Percentiles rank a stretch among this genome's conserved stretches.
phyloP scores from a whole-genome alignment of 1,284 basidiomycete genomes.

The Porphyrellus sp. region DNA sequence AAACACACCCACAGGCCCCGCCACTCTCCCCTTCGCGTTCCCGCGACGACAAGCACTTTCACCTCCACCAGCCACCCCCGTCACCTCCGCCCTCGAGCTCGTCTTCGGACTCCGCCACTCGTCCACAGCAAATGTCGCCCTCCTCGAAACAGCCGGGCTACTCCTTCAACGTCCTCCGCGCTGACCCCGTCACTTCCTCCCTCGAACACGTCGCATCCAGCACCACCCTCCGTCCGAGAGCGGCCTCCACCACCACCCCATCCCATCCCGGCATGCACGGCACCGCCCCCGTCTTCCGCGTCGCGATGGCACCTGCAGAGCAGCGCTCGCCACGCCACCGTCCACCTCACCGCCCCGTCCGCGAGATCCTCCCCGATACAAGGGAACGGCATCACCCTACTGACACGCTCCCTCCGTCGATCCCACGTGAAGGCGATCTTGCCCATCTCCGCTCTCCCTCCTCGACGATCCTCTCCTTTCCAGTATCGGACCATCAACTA shows the following conservation, averaged over 20 bases:
- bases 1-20: slow-evolving; percentile 3
- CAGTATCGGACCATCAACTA: slow-evolving; percentile 29
- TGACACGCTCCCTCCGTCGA: slow-evolving; percentile 26
- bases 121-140: slow-evolving; percentile 11
- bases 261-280: slow-evolving; percentile 32
- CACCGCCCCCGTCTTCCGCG: slow-evolving; percentile 37
- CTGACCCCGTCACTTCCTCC: slow-evolving; percentile 41
- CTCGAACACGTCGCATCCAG: slow-evolving; percentile 46
- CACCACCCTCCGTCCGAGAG: slow-evolving; percentile 36
- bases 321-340: slow-evolving; percentile 19
- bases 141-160: slow-evolving; percentile 22
- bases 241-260: slow-evolving; percentile 7
- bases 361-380: slow-evolving; percentile 28
- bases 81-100: slow-evolving; percentile 32
- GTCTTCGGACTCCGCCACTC: slow-evolving; percentile 29
- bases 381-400: slow-evolving; percentile 25
- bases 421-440: slow-evolving; percentile 32
- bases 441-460: slow-evolving; percentile 30
- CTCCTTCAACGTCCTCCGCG: slow-evolving; percentile 43
- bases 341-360: slow-evolving; percentile 16
- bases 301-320: slow-evolving; percentile 28
- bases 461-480: slow-evolving; percentile 35
- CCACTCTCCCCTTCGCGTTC: slow-evolving; percentile 4
- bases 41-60: background rate
- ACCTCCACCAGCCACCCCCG: slow-evolving; percentile 16